Evolutionary conservation across 2,329 filamentous ascomycete species (phyloP).

Genomic region (Talaromyces atroroseus): DNA sequence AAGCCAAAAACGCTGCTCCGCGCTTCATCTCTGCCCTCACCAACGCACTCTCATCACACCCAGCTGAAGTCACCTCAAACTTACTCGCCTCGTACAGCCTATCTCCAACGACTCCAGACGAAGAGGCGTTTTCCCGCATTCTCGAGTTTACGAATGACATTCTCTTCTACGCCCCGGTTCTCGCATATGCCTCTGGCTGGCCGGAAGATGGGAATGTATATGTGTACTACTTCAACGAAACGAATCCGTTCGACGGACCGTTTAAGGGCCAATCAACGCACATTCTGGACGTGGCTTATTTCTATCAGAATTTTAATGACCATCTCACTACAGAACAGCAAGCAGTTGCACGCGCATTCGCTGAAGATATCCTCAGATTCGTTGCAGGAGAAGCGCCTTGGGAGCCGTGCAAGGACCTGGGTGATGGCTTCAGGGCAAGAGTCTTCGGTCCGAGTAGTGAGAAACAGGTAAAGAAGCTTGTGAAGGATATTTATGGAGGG

Average conservation of each 20-base stretch:
- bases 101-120: constrained; percentile 29
- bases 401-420: constrained; percentile 19
- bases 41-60: constrained; percentile 20
- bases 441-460: constrained; percentile 23
- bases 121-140: constrained; percentile 38
- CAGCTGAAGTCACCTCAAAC: constrained; percentile 19
- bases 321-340: constrained; percentile 29
- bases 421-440: constrained; percentile 21
- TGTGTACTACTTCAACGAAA: constrained; percentile 45
- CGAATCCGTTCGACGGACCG: constrained; percentile 43
- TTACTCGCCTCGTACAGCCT: constrained; percentile 40
- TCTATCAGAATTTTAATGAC: constrained; percentile 45
- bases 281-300: constrained; percentile 42
- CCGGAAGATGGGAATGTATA: constrained; percentile 24
- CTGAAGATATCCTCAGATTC: constrained; percentile 36
- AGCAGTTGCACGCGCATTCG: constrained; percentile 29
- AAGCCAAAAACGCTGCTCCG: constrained; percentile 19
- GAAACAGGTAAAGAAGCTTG: constrained; percentile 8
- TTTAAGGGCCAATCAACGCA: constrained; percentile 38
- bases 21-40: constrained; percentile 20
- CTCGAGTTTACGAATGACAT: constrained; percentile 44
- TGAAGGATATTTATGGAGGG: constrained; percentile 18
- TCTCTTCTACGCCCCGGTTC: constrained; percentile 41
- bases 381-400: constrained; percentile 33
- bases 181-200: constrained; percentile 37